phyloP scores from a whole-genome alignment of 1,284 basidiomycete genomes.

The Veloboletus limbatus region DNA sequence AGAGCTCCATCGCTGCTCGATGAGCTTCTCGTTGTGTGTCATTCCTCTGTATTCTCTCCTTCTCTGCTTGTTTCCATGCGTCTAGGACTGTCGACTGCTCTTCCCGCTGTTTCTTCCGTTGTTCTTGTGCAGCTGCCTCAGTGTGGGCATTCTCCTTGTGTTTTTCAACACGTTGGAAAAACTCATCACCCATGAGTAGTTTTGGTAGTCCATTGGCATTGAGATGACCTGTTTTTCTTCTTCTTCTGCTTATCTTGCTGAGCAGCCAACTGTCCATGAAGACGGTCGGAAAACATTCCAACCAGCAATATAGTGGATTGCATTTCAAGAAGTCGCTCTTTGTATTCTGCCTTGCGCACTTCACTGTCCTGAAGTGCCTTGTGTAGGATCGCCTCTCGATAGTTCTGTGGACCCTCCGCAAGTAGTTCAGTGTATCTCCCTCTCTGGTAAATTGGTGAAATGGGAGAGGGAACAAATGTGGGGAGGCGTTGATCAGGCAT shows the following conservation, averaged over 20 bases:
- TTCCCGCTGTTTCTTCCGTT: neutral
- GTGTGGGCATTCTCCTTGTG: neutral
- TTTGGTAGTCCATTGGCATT: neutral
- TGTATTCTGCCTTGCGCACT: no score
- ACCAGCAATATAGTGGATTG: neutral
- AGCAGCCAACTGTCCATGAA: neutral
- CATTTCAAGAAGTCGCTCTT: no score
- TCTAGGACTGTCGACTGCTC: neutral
- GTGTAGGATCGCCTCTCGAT: neutral
- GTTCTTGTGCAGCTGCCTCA: neutral
- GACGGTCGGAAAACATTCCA: neutral
- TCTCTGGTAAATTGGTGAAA: neutral
- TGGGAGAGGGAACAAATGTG: neutral
- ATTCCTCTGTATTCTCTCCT: neutral
- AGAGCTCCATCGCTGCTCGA: neutral
- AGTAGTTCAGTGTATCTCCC: neutral
- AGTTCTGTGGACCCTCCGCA: neutral
- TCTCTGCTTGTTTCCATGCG: slow-evolving; percentile 2
- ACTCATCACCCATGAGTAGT: neutral
- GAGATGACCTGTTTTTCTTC: neutral
- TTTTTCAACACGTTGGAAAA: neutral
- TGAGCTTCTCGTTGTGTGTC: neutral
- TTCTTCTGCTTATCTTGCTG: neutral
- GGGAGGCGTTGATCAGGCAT: neutral
- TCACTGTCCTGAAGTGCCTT: no score